phyloP scores from a whole-genome alignment of 169 alveolate genomes.

The Blepharisma undulans region DNA sequence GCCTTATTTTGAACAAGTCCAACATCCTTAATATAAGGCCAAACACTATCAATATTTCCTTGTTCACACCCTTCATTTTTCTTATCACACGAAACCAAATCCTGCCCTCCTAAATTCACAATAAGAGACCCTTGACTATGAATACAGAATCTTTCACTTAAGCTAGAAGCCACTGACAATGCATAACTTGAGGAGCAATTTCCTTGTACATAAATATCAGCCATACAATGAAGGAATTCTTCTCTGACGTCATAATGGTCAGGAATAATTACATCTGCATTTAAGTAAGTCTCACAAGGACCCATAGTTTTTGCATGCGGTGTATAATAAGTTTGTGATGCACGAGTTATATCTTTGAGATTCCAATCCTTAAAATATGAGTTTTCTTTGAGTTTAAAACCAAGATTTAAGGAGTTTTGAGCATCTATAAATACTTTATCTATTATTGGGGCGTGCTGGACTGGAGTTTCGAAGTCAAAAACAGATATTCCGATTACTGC shows the following conservation, averaged over 20 bases:
- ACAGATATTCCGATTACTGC: constrained; percentile 1
- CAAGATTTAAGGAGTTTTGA: constrained; percentile 10
- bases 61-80: constrained; percentile 64
- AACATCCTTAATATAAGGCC: constrained; percentile 56
- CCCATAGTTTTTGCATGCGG: constrained; percentile 43
- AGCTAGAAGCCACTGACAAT: constrained; percentile 49
- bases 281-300: constrained; percentile 47
- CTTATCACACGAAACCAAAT: constrained; percentile 66
- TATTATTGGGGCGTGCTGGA: not conserved
- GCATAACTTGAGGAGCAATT: constrained; percentile 75
- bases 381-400: constrained; percentile 22
- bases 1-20: constrained; percentile 71
- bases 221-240: constrained; percentile 57
- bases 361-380: constrained; percentile 44
- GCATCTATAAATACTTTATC: constrained; percentile 12
- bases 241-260: constrained; percentile 67
- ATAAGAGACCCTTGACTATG: constrained; percentile 35
- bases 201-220: constrained; percentile 52
- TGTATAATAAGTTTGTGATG: constrained; percentile 45
- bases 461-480: constrained; percentile 14
- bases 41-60: constrained; percentile 63
- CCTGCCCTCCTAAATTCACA: constrained; percentile 67
- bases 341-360: constrained; percentile 46
- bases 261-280: constrained; percentile 53
- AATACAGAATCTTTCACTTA: constrained; percentile 68